Evolutionary conservation across 192 early-diverging fungal genomes (phyloP).

Genomic region (Rhizophlyctis rosea): DNA sequence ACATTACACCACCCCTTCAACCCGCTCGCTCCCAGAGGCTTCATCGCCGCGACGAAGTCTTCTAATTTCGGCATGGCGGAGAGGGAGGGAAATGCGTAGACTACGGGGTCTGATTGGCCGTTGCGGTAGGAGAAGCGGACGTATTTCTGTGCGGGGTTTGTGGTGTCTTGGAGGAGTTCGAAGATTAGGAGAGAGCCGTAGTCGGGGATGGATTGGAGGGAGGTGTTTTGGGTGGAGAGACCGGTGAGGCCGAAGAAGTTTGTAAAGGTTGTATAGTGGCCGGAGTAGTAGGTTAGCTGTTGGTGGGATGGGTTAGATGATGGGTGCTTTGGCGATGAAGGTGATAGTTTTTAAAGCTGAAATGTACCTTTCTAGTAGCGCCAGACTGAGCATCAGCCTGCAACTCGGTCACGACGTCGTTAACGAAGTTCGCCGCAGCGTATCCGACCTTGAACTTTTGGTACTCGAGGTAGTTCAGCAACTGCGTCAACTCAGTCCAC

Average conservation of each 20-base stretch:
- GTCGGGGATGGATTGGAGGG: constrained; percentile 17
- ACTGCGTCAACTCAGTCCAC: constrained; percentile 10
- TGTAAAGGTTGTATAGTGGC: constrained; percentile 25
- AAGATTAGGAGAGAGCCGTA: constrained; percentile 27
- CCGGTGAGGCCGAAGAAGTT: constrained; percentile 26
- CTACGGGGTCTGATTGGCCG: not conserved
- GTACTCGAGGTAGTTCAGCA: constrained; percentile 16
- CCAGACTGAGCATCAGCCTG: not conserved
- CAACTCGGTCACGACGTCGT: constrained; percentile 7
- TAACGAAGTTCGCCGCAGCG: constrained; percentile 9
- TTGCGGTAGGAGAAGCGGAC: constrained; percentile 1
- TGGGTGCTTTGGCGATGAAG: not conserved
- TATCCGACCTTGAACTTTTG: constrained; percentile 15
- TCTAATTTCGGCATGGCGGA: not conserved
- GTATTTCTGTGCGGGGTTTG: constrained; percentile 1
- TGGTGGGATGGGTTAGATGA: not conserved
- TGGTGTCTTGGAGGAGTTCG: constrained; percentile 9
- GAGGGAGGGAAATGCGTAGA: not conserved
- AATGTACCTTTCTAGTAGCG: constrained; percentile 5
- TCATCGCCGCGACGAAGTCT: not conserved
- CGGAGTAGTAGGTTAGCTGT: constrained; percentile 23
- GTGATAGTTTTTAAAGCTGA: too few relatives aligned
- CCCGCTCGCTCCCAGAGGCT: not conserved
- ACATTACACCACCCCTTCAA: constrained; percentile 20
- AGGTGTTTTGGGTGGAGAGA: constrained; percentile 1